Conservation (phyloP, 1,284 basidiomycete species). For the Golubevia pallescens region DNA sequence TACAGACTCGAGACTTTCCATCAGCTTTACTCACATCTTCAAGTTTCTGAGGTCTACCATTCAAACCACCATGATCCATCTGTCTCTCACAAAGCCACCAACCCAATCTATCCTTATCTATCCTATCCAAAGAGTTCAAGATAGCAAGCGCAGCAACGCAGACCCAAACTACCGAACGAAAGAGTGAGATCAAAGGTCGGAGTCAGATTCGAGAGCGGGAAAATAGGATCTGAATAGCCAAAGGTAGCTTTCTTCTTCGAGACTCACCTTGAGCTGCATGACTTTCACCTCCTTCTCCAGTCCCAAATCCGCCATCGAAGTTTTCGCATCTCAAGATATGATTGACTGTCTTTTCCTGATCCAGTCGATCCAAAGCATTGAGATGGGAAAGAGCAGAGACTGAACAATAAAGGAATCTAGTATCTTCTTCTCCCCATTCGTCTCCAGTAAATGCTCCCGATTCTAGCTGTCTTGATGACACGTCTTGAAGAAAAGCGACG, state of each 20-base stretch:
- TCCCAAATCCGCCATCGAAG: slow-evolving; percentile 95
- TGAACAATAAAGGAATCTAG: slow-evolving; percentile 87
- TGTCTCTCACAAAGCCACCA: slow-evolving; percentile 96
- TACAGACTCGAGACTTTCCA: too few relatives aligned
- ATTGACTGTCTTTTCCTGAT: slow-evolving; percentile 70
- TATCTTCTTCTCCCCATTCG: slow-evolving; percentile 85
- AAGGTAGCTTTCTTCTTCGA: too few relatives aligned
- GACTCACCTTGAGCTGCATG: slow-evolving; percentile 84
- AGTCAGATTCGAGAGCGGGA: neutral
- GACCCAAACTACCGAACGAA: slow-evolving; percentile 75
- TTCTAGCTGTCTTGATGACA: too few relatives aligned
- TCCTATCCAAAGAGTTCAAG: slow-evolving; percentile 76
- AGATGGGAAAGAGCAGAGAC: slow-evolving; percentile 82
- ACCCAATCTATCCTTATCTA: slow-evolving; percentile 77
- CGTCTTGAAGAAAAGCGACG: too few relatives aligned
- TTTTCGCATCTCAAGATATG: slow-evolving; percentile 84
- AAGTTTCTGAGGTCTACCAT: slow-evolving; percentile 95
- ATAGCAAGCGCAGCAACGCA: slow-evolving; percentile 87
- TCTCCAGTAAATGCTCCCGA: slow-evolving; percentile 89
- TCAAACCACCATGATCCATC: slow-evolving; percentile 88
- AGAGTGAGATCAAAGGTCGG: neutral
- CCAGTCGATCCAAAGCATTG: slow-evolving; percentile 70
- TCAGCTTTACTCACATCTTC: slow-evolving; percentile 79
- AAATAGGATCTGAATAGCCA: neutral
- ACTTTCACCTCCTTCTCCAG: slow-evolving; percentile 81